Base-by-base conservation (phyloP, 305 asterid species). In the Fraxinus sp. region DNA sequence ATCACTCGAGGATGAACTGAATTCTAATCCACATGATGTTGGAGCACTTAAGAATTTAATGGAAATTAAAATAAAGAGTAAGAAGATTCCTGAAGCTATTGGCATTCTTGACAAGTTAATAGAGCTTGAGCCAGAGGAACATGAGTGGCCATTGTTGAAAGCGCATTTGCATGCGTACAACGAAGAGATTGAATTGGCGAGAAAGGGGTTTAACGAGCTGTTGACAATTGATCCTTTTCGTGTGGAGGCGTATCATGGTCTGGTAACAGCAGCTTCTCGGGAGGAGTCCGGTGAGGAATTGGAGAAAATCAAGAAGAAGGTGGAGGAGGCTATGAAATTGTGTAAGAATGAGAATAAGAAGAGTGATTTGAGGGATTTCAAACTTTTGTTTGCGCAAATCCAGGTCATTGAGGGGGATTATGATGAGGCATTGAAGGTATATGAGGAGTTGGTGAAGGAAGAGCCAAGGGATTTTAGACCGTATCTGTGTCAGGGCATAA, bases 401-500 rank as follows among this genome's bases (percentile, higher is more conserved):
- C 84, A 85, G 80, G 99, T 94, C 10, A 88, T 94, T 1, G 86
- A 92, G 84, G 91, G 94, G 81, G 85, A 87, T 5, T 93, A 89
- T 26, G 89, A 89, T 0, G 93, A 90, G 26, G 96, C 99, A 0
- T 82, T 95, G 89, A 88, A 81, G 59, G 78, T 88, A 74, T 95
- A 95, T 84, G 83, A 88, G 74, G 96, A 92, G 39, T 85, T 95
- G 80, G 94, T 91, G 46, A 92, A 88, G 88, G 97, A 95, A 82
- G 99, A 95, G 84, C 99, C 98, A 0, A 90, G 94, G 84, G 99
- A 95, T 85, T 95, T 94, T 32, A 90, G 99, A 89, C 98, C 99
- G 0, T 95, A 94, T 71, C 76, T 95, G 57, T 95, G 98, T 82
- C 97, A 93, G 85, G 99, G 97, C 28, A 94, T 93, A 64, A 91